Evolutionary conservation across 805 yeast genomes (phyloP), one percentile per base, ranked within the genome.

Genomic region (Hanseniaspora clermontiae): DNA sequence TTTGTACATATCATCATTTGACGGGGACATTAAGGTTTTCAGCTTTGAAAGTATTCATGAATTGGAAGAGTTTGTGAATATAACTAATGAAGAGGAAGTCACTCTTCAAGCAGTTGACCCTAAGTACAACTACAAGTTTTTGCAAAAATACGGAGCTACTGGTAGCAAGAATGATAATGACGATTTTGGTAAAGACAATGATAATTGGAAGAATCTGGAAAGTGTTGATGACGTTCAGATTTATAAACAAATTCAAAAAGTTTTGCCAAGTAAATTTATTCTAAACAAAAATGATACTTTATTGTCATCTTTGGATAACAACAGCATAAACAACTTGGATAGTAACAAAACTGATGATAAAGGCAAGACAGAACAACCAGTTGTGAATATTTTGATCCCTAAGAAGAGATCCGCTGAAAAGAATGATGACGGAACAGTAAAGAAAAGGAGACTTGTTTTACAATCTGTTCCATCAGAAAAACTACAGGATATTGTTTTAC

Each of bases 361-460:
- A 14, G 24, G 19, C 14, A 43, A 39, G 15, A 53, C 43, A 27
- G 55, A 56, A 20, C 59, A 60, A 15, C 40, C 59, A 15, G n/a
- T 60, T 43, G 59, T 64, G 1, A 64, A 64, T 54, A 63, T 65
- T 19, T 43, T 66, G 34, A 63, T 62, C 40, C 69, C 69, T 17
- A 68, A 67, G 46, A 60, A 66, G 47, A 65, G 64, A 57, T 65
- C 62, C 19, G 65, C 61, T 27, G 60, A 55, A 12, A 73, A 66
- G 77, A 81, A 69, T 57, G 76, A 82, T 1, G 77, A 85, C 2
- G 75, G 85, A 5, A 79, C 90, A 0, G 84, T 86, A 62, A 82
- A 83, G 40, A 93, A 93, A 4, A 81, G 80, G 63, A 85, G 84
- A 62, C 70, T 93, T 61, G 88, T 86, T 1, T 78, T 86, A 0